Base-by-base conservation (phyloP, 306 rosid species). In the Abrus pulchellus region DNA sequence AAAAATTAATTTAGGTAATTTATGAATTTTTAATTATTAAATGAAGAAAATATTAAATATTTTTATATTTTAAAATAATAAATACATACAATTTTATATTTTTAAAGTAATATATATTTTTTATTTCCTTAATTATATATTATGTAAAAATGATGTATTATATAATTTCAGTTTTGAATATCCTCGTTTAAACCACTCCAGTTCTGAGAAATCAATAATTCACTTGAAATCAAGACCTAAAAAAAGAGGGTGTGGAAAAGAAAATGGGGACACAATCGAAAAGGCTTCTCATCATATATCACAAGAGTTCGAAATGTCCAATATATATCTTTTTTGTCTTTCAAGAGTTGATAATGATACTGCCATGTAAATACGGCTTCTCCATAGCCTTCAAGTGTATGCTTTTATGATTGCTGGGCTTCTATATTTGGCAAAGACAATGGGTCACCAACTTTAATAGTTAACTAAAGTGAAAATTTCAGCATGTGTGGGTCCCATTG, bases 401-500 rank as follows among this genome's bases (percentile, higher is more conserved):
- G 45, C 48, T 61, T 75, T 75, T 14, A 14, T 48, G 62, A 34
- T 28, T 41, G 40, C 28, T 5, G 11, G 9, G 9, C 2, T 63
- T 34, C n/a, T 63, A 10, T 49, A 64, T 77, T 44, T 52, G 41
- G 73, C 7, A 63, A 27, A 13, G 38, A 52, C 32, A 77, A 52
- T 34, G 32, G 7, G 29, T 66, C 79, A 52, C 30, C 8, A 5
- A 52, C 57, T 61, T 40, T 60, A 5, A 47, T 27, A 34, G 53
- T 34, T 36, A 62, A 12, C 9, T 61, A 30, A 75, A 75, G 60
- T 8, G 36, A 32, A 76, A 33, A 30, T 9, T 45, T 77, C 29
- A 38, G 56, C 7, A 38, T 79, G 44, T 9, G 11, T 64, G 65
- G 67, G 81, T 52, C 75, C 59, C 66, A 12, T 29, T 34, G 3